Base-by-base conservation (phyloP, 345 rosid species). In the Heritiera fomes region DNA sequence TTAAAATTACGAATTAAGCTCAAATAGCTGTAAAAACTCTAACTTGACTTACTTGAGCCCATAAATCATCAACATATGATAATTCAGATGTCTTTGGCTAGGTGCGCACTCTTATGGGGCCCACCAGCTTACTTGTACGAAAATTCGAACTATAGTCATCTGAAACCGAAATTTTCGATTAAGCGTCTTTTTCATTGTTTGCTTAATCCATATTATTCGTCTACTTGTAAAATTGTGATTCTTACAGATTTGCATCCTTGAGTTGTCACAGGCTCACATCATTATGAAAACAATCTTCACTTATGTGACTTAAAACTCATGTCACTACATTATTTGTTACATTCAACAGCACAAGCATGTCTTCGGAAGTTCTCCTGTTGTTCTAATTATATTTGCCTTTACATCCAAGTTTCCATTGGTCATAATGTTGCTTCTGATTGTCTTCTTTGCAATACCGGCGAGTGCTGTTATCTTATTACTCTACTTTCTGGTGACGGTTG, bases 311-410 rank as follows among this genome's bases (percentile, higher is more conserved):
- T 53, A 12, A 72, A 55, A 72, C 32, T 49, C 30, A 46, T 61
- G 15, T 75, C 32, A 34, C 56, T 60, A 67, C 43, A 65, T 34
- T 66, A 58, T 17, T 69, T 61, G 38, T 52, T 52, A 40, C 40
- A 80, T 77, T 82, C 80, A 87, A 82, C 81, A 89, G 82, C 91
- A 92, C 85, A 87, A 86, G 76, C 98, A 93, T 56, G 85, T 60
- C 3, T 50, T 78, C 0, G 94, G 96, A 75, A 76, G 45, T 76
- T 73, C 71, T 79, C 94, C 93, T 17, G 90, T 88, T 75, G 71
- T 71, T 84, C 94, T 86, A 83, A 88, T 82, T 59, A 34, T 85
- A 77, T 93, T 80, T 65, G 95, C 97, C 82, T 95, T 93, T 74
- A 23, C 28, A 23, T 82, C 88, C 70, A 90, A 91, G 85, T 85